phyloP scores from a whole-genome alignment of 345 rosid genomes.

The Hirschfeldia incana region DNA sequence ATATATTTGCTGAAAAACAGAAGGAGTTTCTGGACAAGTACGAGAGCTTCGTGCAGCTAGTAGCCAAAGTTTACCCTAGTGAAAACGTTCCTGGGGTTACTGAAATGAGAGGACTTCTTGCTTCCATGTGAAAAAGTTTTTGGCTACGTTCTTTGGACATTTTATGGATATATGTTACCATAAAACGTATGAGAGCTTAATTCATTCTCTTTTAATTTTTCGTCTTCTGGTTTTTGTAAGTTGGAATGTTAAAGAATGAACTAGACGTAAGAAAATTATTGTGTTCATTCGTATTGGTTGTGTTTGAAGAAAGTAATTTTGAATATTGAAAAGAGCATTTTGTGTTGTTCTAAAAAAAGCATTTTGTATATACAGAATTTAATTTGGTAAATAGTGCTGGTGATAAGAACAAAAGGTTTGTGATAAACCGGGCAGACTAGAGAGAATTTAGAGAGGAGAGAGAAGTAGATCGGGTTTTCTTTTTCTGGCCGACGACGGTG shows the following conservation, averaged over 20 bases:
- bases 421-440: no score
- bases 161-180: not conserved
- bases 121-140: constrained; percentile 59
- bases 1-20: constrained; percentile 43
- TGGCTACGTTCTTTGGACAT: not conserved
- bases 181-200: not conserved
- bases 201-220: not conserved
- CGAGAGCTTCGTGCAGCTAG: constrained; percentile 83
- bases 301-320: not conserved
- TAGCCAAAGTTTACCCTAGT: constrained; percentile 80
- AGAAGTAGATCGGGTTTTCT: no score
- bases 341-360: not conserved
- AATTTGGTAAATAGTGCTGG: not conserved
- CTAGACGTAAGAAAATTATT: not conserved
- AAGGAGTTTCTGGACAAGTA: constrained; percentile 95
- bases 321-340: not conserved
- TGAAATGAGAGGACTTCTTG: constrained; percentile 82
- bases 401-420: no score
- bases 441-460: no score
- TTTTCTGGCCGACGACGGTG: no score
- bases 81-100: constrained; percentile 71
- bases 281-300: not conserved
- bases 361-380: not conserved
- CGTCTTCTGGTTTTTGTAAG: not conserved
- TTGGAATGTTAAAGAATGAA: not conserved